Base-by-base conservation (phyloP, 2,329 filamentous ascomycete species). In the Penicillium rolfsii region DNA sequence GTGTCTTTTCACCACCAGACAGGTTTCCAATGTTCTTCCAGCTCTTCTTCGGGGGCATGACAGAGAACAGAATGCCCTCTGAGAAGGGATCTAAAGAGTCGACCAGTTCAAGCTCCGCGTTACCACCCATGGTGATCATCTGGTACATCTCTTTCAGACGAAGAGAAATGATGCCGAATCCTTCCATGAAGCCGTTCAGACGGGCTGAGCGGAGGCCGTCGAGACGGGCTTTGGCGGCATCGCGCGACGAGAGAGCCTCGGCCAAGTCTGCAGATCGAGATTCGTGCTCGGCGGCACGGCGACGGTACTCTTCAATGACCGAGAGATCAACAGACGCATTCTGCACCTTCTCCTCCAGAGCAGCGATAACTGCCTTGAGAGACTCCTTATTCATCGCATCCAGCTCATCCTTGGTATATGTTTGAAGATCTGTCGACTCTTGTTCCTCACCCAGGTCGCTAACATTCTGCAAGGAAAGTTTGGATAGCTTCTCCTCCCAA, bases 111-210 rank as follows among this genome's bases (percentile, higher is more conserved):
- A 99, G 86, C 80, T 99, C 95, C 0, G 95, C 95, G 71, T 99
- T 99, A 58, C 95, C 95, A 63, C 95, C 95, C 93, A 99, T 98
- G 24, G 95, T 99, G 76, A 99, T 99, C 93, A 99, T 97, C 76
- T 99, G 95, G 80, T 99, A 99, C 95, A 99, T 99, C 74, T 99
- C 95, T 82, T 99, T 99, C 49, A 99, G 84, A 0, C 94, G 90
- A 26, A 97, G 83, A 1, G 94, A 98, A 77, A 99, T 99, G 64
- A 87, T 90, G 71, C 89, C 90, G 81, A 99, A 98, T 41, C 96
- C 95, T 74, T 96, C 92, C 93, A 98, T 98, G 84, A 99, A 99
- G 38, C 95, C 94, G 70, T 97, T 94, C 7, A 98, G 83, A 33
- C 95, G 91, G 53, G 97, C 83, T 14, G 92, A 90, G 12, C 95